Conservation (phyloP, 2,329 filamentous ascomycete genomes). For the Penicillium sp. region DNA sequence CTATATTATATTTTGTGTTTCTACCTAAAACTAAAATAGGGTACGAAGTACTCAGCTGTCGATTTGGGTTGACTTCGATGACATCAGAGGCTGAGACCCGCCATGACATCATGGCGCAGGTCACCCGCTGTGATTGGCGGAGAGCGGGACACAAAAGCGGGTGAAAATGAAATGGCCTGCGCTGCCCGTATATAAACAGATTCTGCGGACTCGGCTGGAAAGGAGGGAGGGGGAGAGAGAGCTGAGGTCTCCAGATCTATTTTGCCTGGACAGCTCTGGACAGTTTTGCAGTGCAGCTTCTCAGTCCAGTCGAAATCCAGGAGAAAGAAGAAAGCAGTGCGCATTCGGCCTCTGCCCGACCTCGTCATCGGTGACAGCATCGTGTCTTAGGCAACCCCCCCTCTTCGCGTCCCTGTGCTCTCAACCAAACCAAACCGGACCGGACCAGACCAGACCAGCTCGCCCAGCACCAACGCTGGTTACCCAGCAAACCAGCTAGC, state of each 20-base stretch:
- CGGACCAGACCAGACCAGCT: neutral
- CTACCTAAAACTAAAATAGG: neutral
- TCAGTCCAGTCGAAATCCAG: neutral
- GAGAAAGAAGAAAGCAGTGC: too few relatives aligned
- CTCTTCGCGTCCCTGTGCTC: neutral
- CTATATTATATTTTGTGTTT: neutral
- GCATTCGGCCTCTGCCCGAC: slow-evolving; percentile 2
- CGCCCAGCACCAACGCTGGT: neutral
- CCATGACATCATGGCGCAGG: slow-evolving; percentile 24
- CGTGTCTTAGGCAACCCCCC: slow-evolving; percentile 14
- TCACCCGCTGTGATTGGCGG: slow-evolving; percentile 15
- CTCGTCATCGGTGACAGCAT: slow-evolving; percentile 32
- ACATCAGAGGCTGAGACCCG: slow-evolving; percentile 27
- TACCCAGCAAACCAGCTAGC: neutral
- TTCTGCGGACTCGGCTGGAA: too few relatives aligned
- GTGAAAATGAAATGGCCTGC: neutral
- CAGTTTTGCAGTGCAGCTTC: too few relatives aligned
- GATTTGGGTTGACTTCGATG: too few relatives aligned
- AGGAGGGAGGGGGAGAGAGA: too few relatives aligned
- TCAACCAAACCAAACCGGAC: neutral
- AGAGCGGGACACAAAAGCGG: slow-evolving; percentile 10
- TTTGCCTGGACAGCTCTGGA: too few relatives aligned
- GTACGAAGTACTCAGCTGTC: too few relatives aligned
- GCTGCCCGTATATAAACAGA: neutral
- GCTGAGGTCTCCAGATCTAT: too few relatives aligned